phyloP scores from a whole-genome alignment of 2,329 filamentous ascomycete species.

The Pestalotiopsis sp. region DNA sequence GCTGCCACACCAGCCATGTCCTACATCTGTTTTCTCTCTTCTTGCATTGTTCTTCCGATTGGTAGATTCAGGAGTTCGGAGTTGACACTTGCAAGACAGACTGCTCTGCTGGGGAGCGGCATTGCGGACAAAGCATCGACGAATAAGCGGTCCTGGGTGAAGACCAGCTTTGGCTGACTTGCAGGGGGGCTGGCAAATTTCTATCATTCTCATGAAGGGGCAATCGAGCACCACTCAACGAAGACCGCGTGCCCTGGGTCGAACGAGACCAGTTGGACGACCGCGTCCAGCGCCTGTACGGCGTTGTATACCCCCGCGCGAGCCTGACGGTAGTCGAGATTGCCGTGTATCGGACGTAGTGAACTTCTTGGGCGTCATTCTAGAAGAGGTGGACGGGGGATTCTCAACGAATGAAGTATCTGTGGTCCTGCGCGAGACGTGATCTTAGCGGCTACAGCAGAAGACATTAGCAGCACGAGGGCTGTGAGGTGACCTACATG shows the following conservation, averaged over 20 bases:
- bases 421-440: conserved; percentile 66
- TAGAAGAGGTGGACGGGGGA: conserved; percentile 66
- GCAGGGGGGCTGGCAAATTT: background rate
- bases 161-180: background rate
- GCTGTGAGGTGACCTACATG: conserved; percentile 57
- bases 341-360: conserved; percentile 44
- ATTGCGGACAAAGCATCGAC: background rate
- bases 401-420: conserved; percentile 92
- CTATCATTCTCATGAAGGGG: background rate
- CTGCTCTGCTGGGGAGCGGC: background rate
- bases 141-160: background rate
- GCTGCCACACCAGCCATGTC: background rate
- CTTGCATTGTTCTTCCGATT: background rate
- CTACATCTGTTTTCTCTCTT: background rate
- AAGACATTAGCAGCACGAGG: background rate
- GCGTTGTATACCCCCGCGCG: conserved; percentile 42
- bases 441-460: background rate
- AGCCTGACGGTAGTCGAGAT: conserved; percentile 49
- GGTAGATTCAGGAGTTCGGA: background rate
- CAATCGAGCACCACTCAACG: conserved; percentile 35
- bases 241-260: conserved; percentile 47
- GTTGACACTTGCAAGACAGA: background rate
- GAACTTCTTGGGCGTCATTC: conserved; percentile 47
- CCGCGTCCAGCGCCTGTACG: conserved; percentile 38
- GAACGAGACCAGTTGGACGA: conserved; percentile 48